These are phyloP conservation scores for Pseudoperonospora humuli DNA, from an alignment of 352 stramenopile species.

Conservation along the genomic window DNA sequence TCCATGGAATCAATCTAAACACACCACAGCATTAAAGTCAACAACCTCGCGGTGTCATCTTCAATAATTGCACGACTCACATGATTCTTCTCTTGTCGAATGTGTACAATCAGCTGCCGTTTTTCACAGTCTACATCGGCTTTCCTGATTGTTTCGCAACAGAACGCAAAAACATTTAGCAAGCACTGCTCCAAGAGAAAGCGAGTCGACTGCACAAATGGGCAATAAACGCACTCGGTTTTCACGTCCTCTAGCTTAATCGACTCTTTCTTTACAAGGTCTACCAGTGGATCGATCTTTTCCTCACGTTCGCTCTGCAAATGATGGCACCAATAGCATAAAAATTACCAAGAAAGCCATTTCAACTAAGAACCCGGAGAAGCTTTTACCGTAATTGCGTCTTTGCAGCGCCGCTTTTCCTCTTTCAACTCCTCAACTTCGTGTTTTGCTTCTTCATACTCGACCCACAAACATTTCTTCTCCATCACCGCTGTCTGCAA, in stretches of 20 bases:
- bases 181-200: not conserved
- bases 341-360: not conserved
- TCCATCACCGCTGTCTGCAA: slow-evolving; percentile 72
- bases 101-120: slow-evolving; percentile 45
- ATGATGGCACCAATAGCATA: not conserved
- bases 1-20: slow-evolving; percentile 60
- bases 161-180: not conserved
- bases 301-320: slow-evolving; percentile 55
- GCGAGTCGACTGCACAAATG: not conserved
- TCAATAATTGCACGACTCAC: too few relatives aligned
- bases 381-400: slow-evolving; percentile 51
- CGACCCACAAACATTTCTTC: slow-evolving; percentile 82
- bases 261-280: slow-evolving; percentile 60
- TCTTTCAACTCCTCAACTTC: slow-evolving; percentile 60
- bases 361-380: not conserved
- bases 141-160: slow-evolving; percentile 32
- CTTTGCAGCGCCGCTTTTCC: slow-evolving; percentile 58
- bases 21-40: not conserved
- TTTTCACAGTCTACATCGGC: slow-evolving; percentile 38
- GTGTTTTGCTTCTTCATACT: slow-evolving; percentile 69
- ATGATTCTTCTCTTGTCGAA: slow-evolving; percentile 58
- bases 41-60: too few relatives aligned
- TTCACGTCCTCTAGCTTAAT: slow-evolving; percentile 58
- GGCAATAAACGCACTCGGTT: slow-evolving; percentile 53
- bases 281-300: slow-evolving; percentile 51